Base-by-base conservation (phyloP, 192 early-diverging fungal species). In the Jimgerdemannia flammicorona region DNA sequence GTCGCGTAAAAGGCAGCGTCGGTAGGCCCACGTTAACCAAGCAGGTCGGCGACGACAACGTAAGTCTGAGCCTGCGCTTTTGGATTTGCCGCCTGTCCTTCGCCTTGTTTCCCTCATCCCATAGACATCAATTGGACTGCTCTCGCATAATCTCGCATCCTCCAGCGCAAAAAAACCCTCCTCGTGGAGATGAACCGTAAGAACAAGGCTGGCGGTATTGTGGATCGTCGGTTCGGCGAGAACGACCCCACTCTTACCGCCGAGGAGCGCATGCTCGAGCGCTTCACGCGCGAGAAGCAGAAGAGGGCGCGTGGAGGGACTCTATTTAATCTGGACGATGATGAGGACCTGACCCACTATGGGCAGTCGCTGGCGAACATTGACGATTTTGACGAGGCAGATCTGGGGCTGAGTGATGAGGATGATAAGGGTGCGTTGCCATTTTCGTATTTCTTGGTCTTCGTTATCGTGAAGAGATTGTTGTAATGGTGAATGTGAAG, bases 191-290 rank as follows among this genome's bases (percentile, higher is more conserved):
- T 95, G 72, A 78, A 88, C 54, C 88, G 88, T 43, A 89, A 89
- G 59, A 85, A 89, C 73, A 92, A 90, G 66, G 83, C 85, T 20
- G 90, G 92, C 69, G 90, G 91, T 8, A 83, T 99, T 43, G 88
- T 97, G 14, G 98, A 99, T 86, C 86, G 91, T 66, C 93, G 98
- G 70, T 96, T 99, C 82, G 98, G 97, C 77, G 98, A 99, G 78
- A 90, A 91, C 73, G 88, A 98, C 77, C 88, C 92, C 14, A 88
- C 80, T 43, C 82, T 99, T 89, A 93, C 95, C 43, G 85, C 93
- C 2, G 98, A 99, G 84, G 98, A 99, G 70, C 96, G 94, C 74
- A 97, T 98, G 97, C 74, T 98, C 80, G 88, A 90, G 83, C 89
- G 98, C 77, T 98, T 98, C 79, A 94, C 98, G 49, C 83, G 85